These are phyloP conservation scores for Ogataea kodamae DNA, from an alignment of 805 yeast species.

Conservation along the genomic window DNA sequence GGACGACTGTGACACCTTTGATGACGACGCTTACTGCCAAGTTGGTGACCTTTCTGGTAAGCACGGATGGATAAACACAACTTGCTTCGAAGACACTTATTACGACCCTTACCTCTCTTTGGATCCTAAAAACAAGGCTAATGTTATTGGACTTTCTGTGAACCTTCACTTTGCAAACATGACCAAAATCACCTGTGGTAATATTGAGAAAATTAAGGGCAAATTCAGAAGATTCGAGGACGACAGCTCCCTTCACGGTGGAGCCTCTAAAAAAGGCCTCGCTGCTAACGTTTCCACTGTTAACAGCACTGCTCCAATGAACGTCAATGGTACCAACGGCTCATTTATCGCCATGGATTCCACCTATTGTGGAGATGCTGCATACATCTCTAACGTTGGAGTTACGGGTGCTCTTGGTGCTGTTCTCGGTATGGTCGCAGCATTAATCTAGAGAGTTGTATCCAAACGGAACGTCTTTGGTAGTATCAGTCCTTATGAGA, in stretches of 20 bases:
- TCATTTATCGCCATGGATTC: constrained; percentile 16
- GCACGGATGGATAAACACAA: constrained; percentile 68
- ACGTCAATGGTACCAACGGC: constrained; percentile 17
- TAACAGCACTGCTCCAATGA: constrained; percentile 7
- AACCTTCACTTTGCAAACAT: constrained; percentile 53
- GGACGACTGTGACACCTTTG: constrained; percentile 45
- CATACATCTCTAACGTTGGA: constrained; percentile 15
- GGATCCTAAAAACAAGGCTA: constrained; percentile 52
- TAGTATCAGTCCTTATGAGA: constrained; percentile 6
- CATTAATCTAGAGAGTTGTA: constrained; percentile 23
- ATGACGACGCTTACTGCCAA: constrained; percentile 56
- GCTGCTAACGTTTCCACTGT: constrained; percentile 8
- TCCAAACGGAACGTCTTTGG: constrained; percentile 2
- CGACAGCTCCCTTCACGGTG: constrained; percentile 16
- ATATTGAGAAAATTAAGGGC: constrained; percentile 39
- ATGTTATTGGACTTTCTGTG: constrained; percentile 55
- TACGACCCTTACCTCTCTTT: constrained; percentile 65
- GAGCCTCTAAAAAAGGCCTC: constrained; percentile 3
- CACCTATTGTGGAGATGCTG: constrained; percentile 24
- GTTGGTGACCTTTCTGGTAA: constrained; percentile 78
- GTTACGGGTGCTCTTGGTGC: constrained; percentile 21
- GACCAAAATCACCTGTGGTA: constrained; percentile 61
- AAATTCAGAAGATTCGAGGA: constrained; percentile 26
- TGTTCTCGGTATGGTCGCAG: constrained; percentile 24
- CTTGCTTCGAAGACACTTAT: constrained; percentile 62